Conservation (phyloP, 768 basidiomycete genomes). For the Hericium alpestre region DNA sequence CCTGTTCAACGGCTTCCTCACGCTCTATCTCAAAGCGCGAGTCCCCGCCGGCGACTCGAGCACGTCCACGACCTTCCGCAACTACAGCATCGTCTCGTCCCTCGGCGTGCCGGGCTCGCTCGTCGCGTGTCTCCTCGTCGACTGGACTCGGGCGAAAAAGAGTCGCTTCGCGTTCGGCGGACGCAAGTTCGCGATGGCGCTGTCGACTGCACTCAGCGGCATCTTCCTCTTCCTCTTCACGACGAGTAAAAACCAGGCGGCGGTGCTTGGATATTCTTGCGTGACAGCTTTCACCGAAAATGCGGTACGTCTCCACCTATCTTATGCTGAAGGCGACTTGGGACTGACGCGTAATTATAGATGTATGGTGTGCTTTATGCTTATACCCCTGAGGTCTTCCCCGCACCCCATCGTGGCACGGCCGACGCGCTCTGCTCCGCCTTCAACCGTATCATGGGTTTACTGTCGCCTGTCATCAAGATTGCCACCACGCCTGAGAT, state of each 20-base stretch:
- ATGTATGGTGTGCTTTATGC: constrained; percentile 46
- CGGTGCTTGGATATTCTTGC: constrained; percentile 37
- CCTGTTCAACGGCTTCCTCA: constrained; percentile 41
- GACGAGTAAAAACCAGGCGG: constrained; percentile 29
- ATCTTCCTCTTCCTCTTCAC: constrained; percentile 45
- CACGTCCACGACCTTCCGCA: constrained; percentile 30
- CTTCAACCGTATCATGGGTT: constrained; percentile 37
- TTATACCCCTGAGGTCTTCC: constrained; percentile 52
- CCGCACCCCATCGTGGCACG: constrained; percentile 45
- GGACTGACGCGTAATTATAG: neutral
- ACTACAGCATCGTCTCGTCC: constrained; percentile 38
- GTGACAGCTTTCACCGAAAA: constrained; percentile 28
- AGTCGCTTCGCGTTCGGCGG: constrained; percentile 25
- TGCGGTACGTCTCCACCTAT: neutral
- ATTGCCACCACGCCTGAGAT: constrained; percentile 23
- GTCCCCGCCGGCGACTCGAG: constrained; percentile 15
- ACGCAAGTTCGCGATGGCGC: constrained; percentile 36
- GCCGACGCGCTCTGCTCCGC: constrained; percentile 40
- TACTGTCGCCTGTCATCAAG: constrained; percentile 40
- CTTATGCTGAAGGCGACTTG: neutral
- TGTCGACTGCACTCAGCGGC: constrained; percentile 33
- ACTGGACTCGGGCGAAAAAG: constrained; percentile 15
- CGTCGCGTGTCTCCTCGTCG: constrained; percentile 34
- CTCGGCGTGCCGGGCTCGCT: constrained; percentile 39
- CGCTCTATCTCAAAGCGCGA: constrained; percentile 31